These are phyloP conservation scores for Diaporthe nobilis DNA, from an alignment of 2,329 filamentous ascomycete species.

Conservation along the genomic window DNA sequence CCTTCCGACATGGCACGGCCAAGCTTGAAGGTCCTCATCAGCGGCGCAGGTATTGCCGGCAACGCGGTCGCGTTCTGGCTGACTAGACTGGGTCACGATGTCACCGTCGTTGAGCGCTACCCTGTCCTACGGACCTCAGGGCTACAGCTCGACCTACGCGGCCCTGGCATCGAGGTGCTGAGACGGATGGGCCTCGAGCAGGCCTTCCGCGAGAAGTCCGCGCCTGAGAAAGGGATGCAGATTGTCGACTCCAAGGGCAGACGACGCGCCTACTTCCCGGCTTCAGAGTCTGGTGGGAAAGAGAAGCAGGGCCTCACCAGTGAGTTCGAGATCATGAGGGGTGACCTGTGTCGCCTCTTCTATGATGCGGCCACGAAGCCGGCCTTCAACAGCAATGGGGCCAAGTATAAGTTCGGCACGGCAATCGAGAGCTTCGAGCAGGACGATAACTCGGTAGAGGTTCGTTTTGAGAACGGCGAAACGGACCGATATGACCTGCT, in stretches of 20 bases:
- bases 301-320: slow-evolving; percentile 60
- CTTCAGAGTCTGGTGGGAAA: slow-evolving; percentile 56
- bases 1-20: neutral
- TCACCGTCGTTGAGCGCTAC: slow-evolving; percentile 59
- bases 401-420: slow-evolving; percentile 48
- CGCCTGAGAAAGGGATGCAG: slow-evolving; percentile 51
- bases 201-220: slow-evolving; percentile 38
- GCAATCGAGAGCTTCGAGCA: slow-evolving; percentile 49
- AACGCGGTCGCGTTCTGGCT: slow-evolving; percentile 66
- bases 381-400: slow-evolving; percentile 46
- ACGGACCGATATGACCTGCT: slow-evolving; percentile 63
- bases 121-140: slow-evolving; percentile 61
- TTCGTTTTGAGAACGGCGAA: slow-evolving; percentile 58
- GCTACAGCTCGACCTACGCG: slow-evolving; percentile 68
- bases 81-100: slow-evolving; percentile 52
- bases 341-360: slow-evolving; percentile 65
- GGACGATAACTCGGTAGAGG: slow-evolving; percentile 46
- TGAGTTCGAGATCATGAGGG: slow-evolving; percentile 73
- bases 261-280: slow-evolving; percentile 55
- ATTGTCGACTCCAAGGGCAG: slow-evolving; percentile 56
- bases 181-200: slow-evolving; percentile 66
- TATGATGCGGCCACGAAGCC: slow-evolving; percentile 52
- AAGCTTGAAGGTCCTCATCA: slow-evolving; percentile 54
- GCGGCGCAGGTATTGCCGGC: slow-evolving; percentile 54
- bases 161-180: slow-evolving; percentile 64